Evolutionary conservation across 805 yeast species (phyloP), one percentile per base, ranked within the genome.

Genomic region (Lipomyces anomalus): DNA sequence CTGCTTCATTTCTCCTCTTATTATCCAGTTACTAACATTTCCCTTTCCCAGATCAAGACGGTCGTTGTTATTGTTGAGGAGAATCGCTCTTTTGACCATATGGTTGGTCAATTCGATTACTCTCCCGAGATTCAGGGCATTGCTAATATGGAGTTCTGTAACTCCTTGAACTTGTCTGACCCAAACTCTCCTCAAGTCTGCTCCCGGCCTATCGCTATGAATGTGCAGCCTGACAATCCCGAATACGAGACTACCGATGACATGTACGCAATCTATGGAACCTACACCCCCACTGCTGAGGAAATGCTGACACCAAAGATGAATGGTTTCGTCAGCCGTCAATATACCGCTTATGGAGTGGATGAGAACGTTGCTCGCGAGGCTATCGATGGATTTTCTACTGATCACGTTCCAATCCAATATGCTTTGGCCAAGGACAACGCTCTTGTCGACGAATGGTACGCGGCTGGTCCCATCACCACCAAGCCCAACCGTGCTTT

Each of bases 301-400:
- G 6, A 6, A 21, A 16, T 17, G 16, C 42, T 34, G 9, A 37
- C 41, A 6, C n/a, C n/a, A n/a, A n/a, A n/a, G n/a, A 37, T 37
- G 40, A 34, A 34, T 30, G 40, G 40, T 2, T 37, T 37, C 40
- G 22, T 37, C 40, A 23, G 23, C 6, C 40, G 40, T 6, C 35
- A 37, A 34, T 24, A 24, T 16, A 34, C 21, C 2, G 23, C 21
- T 21, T 37, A 37, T 34, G 18, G 6, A 1, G 17, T 18, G 5
- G 18, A 24, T n/a, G 35, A 24, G 7, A 34, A 34, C 21, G 7
- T 22, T 21, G 41, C 40, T 4, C 18, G 35, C 5, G 21, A 22
- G 11, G 40, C 23, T n/a, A 37, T 37, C 7, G 23, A 37, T 4
- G 40, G 17, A 3, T 37, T 22, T 34, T 4, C 11, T 34, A 21